Conservation (phyloP, 768 basidiomycete genomes). For the Xerocomus spinulosus region DNA sequence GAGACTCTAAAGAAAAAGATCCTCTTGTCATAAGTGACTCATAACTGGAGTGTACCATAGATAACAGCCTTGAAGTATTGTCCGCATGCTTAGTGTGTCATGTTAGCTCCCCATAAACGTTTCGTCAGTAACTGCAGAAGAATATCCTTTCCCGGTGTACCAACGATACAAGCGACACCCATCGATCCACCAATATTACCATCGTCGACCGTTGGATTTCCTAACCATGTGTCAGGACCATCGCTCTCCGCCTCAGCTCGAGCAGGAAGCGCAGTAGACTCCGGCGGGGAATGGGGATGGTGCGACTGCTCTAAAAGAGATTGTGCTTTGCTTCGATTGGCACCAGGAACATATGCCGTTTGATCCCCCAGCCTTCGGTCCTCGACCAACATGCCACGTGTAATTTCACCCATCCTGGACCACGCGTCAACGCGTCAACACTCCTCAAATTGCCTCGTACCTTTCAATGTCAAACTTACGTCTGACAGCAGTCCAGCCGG, state of each 20-base stretch:
- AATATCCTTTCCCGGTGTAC: conserved; percentile 58
- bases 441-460: conserved; percentile 30
- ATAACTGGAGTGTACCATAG: too few species aligned
- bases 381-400: conserved; percentile 83
- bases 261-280: conserved; percentile 52
- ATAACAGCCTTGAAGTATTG: too few species aligned
- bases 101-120: conserved; percentile 51
- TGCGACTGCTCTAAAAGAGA: conserved; percentile 40
- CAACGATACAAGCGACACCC: conserved; percentile 46
- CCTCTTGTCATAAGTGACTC: too few species aligned
- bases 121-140: conserved; percentile 46
- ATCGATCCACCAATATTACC: conserved; percentile 20
- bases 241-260: conserved; percentile 45
- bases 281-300: conserved; percentile 35
- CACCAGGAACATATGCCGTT: conserved; percentile 60
- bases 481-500: conserved; percentile 53
- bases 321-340: conserved; percentile 62
- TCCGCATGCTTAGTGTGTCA: too few species aligned
- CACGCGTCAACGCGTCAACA: not conserved
- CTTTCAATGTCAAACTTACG: conserved; percentile 68
- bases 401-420: conserved; percentile 66
- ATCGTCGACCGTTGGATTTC: conserved; percentile 16
- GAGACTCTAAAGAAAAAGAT: too few species aligned
- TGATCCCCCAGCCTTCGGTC: conserved; percentile 69
- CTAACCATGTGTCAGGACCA: conserved; percentile 18